Evolutionary conservation across 257 asterid genomes (phyloP), one percentile per base, ranked within the genome.

Genomic region (Fraxinus quadrangulata): DNA sequence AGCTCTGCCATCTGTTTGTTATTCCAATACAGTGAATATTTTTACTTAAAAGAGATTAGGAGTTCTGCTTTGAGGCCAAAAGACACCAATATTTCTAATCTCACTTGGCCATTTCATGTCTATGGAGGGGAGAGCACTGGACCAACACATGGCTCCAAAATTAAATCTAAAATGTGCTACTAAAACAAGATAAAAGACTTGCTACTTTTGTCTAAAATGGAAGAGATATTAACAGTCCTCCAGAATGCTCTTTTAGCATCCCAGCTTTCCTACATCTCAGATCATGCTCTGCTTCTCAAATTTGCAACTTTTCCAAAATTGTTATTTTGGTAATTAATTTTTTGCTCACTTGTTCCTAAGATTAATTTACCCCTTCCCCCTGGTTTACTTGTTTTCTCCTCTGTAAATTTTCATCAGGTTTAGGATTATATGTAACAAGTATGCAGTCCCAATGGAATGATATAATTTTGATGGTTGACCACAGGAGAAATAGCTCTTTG

Each of bases 51-150:
- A 17, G n/a, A 26, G 65, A 75, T 36, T 28, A 26, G 0, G 47
- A n/a, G 75, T 76, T 37, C 14, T 21, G 51, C 17, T 70, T 16
- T 34, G 80, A 19, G 65, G 11, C 65, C 26, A 54, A 54, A 37
- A 9, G 23, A 1, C 61, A 3, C n/a, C 61, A 51, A 51, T 19
- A 51, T 51, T 51, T 17, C 19, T 51, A 51, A 3, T 51, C 26
- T 54, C 26, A 19, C 5, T 54, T 47, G 5, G 7, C n/a, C n/a
- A 3, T 47, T 42, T 47, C 56, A 14, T 47, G 59, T 47, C 21
- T 47, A 47, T 16, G 59, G n/a, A 14, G 19, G 56, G 56, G 19
- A 47, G 59, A 16, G 4, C 59, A 47, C 59, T 14, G 7, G 21
- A 47, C 59, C 59, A 14, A 47, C 59, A 47, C 59, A 47, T 47